phyloP scores from a whole-genome alignment of 2,329 filamentous ascomycete species.

The Penicillium sp. region DNA sequence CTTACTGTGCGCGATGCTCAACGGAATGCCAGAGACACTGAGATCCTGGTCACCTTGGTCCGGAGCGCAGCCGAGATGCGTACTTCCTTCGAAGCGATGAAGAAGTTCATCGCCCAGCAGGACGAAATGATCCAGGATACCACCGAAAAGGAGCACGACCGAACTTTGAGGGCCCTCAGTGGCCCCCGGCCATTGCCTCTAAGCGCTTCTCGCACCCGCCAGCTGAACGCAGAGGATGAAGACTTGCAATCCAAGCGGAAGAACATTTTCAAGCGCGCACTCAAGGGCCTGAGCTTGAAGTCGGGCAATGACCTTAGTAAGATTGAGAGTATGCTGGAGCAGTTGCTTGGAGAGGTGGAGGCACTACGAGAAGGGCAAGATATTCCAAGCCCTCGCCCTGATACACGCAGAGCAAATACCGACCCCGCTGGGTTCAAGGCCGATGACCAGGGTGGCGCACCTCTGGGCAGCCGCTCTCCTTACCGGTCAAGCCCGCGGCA shows the following conservation, averaged over 20 bases:
- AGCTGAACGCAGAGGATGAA: constrained; percentile 51
- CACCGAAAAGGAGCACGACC: constrained; percentile 82
- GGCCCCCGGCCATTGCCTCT: constrained; percentile 80
- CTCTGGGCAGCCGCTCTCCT: constrained; percentile 68
- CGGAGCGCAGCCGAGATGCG: constrained; percentile 95
- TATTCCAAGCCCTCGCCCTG: constrained; percentile 27
- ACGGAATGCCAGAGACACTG: constrained; percentile 90
- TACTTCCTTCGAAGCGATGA: constrained; percentile 92
- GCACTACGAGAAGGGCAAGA: constrained; percentile 62
- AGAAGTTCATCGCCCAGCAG: constrained; percentile 82
- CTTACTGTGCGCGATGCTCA: constrained; percentile 96
- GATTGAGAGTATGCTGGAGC: constrained; percentile 88
- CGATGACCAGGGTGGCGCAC: constrained; percentile 72
- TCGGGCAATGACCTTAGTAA: constrained; percentile 81
- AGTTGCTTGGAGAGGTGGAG: constrained; percentile 88
- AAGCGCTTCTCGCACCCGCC: constrained; percentile 56
- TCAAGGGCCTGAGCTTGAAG: constrained; percentile 84
- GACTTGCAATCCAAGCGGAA: constrained; percentile 71
- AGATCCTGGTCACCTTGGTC: constrained; percentile 91
- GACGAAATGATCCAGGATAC: constrained; percentile 84
- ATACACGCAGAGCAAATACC: constrained; percentile 47
- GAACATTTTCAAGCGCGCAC: constrained; percentile 88
- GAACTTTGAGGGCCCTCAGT: constrained; percentile 75
- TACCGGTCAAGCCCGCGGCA: constrained; percentile 59
- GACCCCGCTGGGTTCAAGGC: constrained; percentile 78